phyloP scores from a whole-genome alignment of 306 rosid species.

The Myrica gale region DNA sequence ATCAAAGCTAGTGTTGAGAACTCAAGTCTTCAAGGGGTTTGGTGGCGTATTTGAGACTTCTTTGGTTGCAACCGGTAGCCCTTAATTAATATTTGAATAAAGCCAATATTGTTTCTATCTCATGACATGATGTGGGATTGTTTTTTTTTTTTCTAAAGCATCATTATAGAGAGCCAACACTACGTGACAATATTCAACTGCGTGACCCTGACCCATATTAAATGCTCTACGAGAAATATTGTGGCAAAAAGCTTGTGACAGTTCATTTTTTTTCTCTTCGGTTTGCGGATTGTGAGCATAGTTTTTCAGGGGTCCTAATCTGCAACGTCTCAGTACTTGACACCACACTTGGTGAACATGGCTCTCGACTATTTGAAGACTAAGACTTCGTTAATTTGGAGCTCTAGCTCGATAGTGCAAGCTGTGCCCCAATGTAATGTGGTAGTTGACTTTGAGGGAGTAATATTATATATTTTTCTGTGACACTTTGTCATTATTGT shows the following conservation, averaged over 20 bases:
- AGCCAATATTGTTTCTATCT: no score
- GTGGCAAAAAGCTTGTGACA: no score
- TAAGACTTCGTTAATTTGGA: neutral
- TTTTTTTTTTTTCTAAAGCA: no score
- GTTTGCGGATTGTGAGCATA: no score
- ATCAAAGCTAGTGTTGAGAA: constrained; percentile 14
- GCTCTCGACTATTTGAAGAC: neutral
- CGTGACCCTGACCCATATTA: no score
- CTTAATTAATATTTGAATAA: neutral
- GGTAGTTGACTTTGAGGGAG: neutral
- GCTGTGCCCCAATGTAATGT: neutral
- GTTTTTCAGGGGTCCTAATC: no score
- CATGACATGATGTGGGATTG: no score
- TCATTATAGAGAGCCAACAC: no score
- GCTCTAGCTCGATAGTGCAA: neutral
- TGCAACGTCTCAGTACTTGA: no score
- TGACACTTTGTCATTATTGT: neutral
- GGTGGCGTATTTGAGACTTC: constrained; percentile 11
- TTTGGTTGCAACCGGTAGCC: neutral
- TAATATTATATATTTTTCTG: neutral
- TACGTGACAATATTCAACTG: no score
- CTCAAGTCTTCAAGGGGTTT: constrained; percentile 26
- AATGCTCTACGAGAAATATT: no score
- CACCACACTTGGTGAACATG: neutral
- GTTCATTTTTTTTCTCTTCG: no score